Percentiles rank a stretch among this genome's conserved stretches.
phyloP scores from a whole-genome alignment of 805 yeast genomes.

The Yamadazyma nakazawae region DNA sequence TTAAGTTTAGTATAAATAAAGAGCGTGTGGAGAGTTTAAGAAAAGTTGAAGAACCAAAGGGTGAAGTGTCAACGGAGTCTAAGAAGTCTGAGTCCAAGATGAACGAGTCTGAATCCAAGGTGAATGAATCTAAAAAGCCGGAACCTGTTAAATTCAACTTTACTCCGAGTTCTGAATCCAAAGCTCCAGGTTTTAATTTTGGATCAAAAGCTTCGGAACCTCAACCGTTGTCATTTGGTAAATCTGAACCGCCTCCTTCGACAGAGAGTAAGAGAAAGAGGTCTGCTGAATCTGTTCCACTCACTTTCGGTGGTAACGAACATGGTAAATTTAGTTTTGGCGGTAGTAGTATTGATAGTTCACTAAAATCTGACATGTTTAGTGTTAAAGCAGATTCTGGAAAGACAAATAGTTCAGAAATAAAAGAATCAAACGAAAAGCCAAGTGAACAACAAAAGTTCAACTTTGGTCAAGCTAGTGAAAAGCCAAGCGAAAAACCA shows the following conservation, averaged over 20 bases:
- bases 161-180: conserved; percentile 1
- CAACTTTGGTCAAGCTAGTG: conserved; percentile 2
- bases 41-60: conserved; percentile 9
- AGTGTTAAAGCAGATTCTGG: conserved; percentile 4
- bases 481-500: conserved; percentile 5
- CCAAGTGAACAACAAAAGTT: conserved; percentile 1
- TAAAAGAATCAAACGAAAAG: background rate
- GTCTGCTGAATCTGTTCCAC: no score
- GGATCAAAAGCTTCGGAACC: background rate
- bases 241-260: background rate
- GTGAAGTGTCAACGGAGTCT: background rate
- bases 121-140: background rate
- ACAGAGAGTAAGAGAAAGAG: background rate
- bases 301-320: background rate
- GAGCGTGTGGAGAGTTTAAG: conserved; percentile 22
- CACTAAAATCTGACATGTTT: background rate
- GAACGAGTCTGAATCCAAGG: no score
- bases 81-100: no score
- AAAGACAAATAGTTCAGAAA: background rate
- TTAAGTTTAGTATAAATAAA: conserved; percentile 32
- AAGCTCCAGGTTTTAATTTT: background rate
- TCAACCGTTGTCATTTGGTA: no score
- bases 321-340: conserved; percentile 4
- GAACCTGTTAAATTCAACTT: conserved; percentile 5
- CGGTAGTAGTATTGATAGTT: background rate